Evolutionary conservation across 495 filamentous ascomycete genomes (phyloP).

Genomic region (Penicillium diatomitis): DNA sequence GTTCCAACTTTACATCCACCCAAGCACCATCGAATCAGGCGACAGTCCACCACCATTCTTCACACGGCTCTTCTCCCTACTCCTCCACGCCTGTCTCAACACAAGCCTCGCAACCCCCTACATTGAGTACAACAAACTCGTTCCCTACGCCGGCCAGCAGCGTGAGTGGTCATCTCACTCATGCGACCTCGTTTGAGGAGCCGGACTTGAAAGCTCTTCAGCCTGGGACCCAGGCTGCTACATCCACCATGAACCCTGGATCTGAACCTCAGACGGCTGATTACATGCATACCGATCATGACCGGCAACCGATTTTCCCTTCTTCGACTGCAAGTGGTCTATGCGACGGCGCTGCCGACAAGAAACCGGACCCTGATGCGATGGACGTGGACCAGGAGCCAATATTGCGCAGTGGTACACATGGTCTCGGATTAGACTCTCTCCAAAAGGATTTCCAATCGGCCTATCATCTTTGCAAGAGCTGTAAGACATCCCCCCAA

Average conservation of each 20-base stretch:
- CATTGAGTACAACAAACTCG: conserved; percentile 33
- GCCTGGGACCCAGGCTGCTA: conserved; percentile 13
- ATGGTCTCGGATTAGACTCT: conserved; percentile 30
- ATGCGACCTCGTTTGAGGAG: conserved; percentile 25
- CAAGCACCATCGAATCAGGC: conserved; percentile 39
- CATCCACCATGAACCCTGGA: conserved; percentile 8
- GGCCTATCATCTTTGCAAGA: conserved; percentile 44
- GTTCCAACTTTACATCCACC: conserved; percentile 35
- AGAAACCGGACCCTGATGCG: conserved; percentile 17
- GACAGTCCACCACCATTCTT: conserved; percentile 33
- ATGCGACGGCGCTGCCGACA: conserved; percentile 18
- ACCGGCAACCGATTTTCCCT: conserved; percentile 17
- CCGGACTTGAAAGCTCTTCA: conserved; percentile 25
- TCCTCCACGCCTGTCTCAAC: conserved; percentile 41
- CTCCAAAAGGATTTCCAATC: conserved; percentile 38
- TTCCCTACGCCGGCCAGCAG: conserved; percentile 41
- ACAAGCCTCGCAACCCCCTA: conserved; percentile 36
- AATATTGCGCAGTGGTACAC: conserved; percentile 5
- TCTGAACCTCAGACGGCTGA: conserved; percentile 16
- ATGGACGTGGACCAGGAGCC: conserved; percentile 33
- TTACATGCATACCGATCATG: conserved; percentile 31
- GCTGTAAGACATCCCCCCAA: conserved; percentile 38
- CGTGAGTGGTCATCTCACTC: conserved; percentile 27
- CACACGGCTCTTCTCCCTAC: conserved; percentile 33
- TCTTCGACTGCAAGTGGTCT: conserved; percentile 10